Evolutionary conservation across 2,329 filamentous ascomycete genomes (phyloP), one percentile per base, ranked within the genome.

Genomic region (Chaetomium sp.): DNA sequence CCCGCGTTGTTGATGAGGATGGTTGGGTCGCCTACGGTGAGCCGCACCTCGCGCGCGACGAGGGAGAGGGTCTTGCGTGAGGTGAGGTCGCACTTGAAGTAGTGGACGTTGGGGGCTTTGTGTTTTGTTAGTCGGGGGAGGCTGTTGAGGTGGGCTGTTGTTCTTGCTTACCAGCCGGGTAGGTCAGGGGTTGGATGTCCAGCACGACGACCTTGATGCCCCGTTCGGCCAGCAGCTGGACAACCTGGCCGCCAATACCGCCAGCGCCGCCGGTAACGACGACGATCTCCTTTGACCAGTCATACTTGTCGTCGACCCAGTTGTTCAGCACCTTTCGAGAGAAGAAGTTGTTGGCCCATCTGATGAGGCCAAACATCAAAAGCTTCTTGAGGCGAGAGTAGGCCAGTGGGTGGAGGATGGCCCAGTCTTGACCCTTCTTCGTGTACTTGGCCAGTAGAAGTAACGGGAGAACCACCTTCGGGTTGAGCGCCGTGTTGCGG

Each of bases 1-100:
- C 88, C 89, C 9, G 89, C 89, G 72, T 91, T 91, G 78, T 90
- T 90, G 78, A 91, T 88, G 4, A 92, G 79, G 66, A 92, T 79
- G 0, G 88, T 91, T 0, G 89, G 90, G 57, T 84, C 72, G 63
- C 89, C 89, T 63, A 90, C 78, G 13, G 82, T 74, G 33, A 75
- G 74, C 60, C 84, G 82, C 71, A 92, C 82, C 4, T 78, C 72
- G 13, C 79, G 71, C 0, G 86, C 87, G 6, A 82, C 81, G 2
- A 77, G 74, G 7, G 80, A 73, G 69, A 91, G 82, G 42, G 79
- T 80, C 16, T 80, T 72, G 4, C 84, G 78, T 0, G 83, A 87
- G 57, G 87, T 86, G 69, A 93, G 84, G 75, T 93, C 89, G 78
- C 87, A 90, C 69, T 87, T 78, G 78, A 87, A 91, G 78, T 87